These are phyloP conservation scores for Suillus subalutaceus DNA, from an alignment of 768 basidiomycete genomes.

Conservation along the genomic window DNA sequence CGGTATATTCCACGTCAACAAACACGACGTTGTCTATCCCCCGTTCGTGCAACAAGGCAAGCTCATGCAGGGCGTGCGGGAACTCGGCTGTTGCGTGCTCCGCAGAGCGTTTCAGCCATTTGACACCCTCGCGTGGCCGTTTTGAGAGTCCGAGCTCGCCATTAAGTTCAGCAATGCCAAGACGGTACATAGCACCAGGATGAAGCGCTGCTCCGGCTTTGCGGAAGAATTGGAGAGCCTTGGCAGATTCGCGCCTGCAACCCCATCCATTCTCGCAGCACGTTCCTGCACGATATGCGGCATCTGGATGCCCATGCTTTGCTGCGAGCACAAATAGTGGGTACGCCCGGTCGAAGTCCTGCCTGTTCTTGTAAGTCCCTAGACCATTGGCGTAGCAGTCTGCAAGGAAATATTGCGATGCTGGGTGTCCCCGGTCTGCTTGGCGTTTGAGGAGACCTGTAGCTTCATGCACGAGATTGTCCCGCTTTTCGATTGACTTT, in stretches of 20 bases:
- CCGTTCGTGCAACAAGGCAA: conserved; percentile 92
- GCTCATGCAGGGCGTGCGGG: conserved; percentile 93
- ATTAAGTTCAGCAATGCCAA: conserved; percentile 95
- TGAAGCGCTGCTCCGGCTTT: conserved; percentile 92
- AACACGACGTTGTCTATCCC: conserved; percentile 98
- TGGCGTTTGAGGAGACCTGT: conserved; percentile 84
- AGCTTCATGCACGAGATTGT: conserved; percentile 89
- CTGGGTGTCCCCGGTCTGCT: conserved; percentile 91
- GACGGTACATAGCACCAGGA: conserved; percentile 94
- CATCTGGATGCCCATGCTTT: conserved; percentile 96
- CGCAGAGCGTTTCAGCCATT: conserved; percentile 97
- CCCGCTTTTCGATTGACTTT: conserved; percentile 77
- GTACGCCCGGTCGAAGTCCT: conserved; percentile 97
- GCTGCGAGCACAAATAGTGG: conserved; percentile 95
- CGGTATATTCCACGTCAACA: conserved; percentile 94
- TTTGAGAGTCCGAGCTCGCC: conserved; percentile 88
- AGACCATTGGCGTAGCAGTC: conserved; percentile 99
- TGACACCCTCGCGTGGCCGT: conserved; percentile 94
- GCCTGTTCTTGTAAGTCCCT: conserved; percentile 84
- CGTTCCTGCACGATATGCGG: conserved; percentile 92
- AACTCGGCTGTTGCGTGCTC: conserved; percentile 95
- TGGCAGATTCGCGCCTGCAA: conserved; percentile 87
- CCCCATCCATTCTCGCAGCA: conserved; percentile 99
- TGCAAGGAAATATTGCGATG: conserved; percentile 96
- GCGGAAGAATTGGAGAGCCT: conserved; percentile 90